Base-by-base conservation (phyloP, 2,329 filamentous ascomycete species). In the Stagonosporopsis vannaccii region DNA sequence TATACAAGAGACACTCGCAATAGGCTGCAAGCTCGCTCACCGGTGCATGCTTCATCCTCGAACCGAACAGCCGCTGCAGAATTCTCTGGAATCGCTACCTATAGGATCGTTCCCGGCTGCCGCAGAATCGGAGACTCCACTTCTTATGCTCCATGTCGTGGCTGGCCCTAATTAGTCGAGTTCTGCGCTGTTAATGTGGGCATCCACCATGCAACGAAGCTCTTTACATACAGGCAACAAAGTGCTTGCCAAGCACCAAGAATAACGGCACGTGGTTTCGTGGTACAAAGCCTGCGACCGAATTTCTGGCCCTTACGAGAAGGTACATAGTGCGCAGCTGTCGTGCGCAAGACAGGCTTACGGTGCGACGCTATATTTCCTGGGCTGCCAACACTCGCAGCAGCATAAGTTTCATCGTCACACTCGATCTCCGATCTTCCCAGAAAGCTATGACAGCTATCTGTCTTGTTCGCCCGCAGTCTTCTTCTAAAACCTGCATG, bases 101-200 rank as follows among this genome's bases (percentile, higher is more conserved):
- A 69, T 70, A 46, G 65, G 66, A 67, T 56, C 40, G 12, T 40
- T 63, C 42, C 61, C 65, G 48, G 39, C 37, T 63, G 58, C 63
- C 65, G 55, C 63, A 51, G 41, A 51, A 41, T 51, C 45, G 30
- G n/a, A 37, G 36, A 47, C 51, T 53, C 56, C 59, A 58, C 51
- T 62, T 39, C 55, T 57, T 39, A 58, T 58, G 57, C 53, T 56
- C 35, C 56, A 42, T 61, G 53, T 70, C 69, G 70, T 72, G 70
- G 68, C 69, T 63, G 47, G 22, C 64, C 62, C 59, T 68, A 55
- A 71, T 73, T 71, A 69, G 69, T 63, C 55, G 54, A 45, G 19
- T 56, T 46, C 39, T 47, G 56, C 54, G 51, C 54, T 62, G 47
- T 55, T 53, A 45, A 52, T 54, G 43, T 49, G 46, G 56, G 20